Evolutionary conservation across 148 eudicot genomes (phyloP).

Genomic region (Oxyria digyna): DNA sequence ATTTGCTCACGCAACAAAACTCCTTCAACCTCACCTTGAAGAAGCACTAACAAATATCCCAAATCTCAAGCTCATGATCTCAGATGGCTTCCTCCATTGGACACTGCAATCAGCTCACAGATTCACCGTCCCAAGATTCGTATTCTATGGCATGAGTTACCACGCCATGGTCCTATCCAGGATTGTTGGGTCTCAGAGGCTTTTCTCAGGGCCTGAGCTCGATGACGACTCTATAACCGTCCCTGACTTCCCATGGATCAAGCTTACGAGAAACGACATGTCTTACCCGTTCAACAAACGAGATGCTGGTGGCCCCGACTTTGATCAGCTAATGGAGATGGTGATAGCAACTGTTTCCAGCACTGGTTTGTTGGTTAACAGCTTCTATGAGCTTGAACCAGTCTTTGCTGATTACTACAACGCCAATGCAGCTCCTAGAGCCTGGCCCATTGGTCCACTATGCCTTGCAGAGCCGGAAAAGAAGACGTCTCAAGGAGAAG

Average conservation of each 20-base stretch:
- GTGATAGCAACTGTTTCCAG: conserved; percentile 15
- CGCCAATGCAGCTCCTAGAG: conserved; percentile 11
- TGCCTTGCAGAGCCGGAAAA: conserved; percentile 26
- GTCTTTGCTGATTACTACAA: conserved; percentile 25
- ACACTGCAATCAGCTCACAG: conserved; percentile 33
- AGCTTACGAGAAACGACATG: conserved; percentile 39
- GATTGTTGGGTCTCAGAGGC: neutral
- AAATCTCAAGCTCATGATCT: conserved; percentile 23
- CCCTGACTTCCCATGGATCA: conserved; percentile 35
- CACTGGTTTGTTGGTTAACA: conserved; percentile 37
- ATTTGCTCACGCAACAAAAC: conserved; percentile 26
- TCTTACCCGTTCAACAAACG: conserved; percentile 13
- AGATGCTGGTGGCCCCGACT: conserved; percentile 26
- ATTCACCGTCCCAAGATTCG: conserved; percentile 38
- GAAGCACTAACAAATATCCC: conserved; percentile 20
- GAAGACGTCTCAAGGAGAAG: conserved; percentile 5
- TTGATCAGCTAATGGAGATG: conserved; percentile 25
- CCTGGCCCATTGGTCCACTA: conserved; percentile 51
- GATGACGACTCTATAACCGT: conserved; percentile 31
- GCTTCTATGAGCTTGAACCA: conserved; percentile 44
- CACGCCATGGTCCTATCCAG: conserved; percentile 10
- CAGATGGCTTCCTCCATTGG: conserved; percentile 61
- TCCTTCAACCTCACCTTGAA: conserved; percentile 39
- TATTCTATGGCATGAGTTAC: conserved; percentile 33
- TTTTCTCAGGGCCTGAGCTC: conserved; percentile 15